Base-by-base conservation (phyloP, 371 early-diverging fungal species). In the Rhizopus arrhizus region DNA sequence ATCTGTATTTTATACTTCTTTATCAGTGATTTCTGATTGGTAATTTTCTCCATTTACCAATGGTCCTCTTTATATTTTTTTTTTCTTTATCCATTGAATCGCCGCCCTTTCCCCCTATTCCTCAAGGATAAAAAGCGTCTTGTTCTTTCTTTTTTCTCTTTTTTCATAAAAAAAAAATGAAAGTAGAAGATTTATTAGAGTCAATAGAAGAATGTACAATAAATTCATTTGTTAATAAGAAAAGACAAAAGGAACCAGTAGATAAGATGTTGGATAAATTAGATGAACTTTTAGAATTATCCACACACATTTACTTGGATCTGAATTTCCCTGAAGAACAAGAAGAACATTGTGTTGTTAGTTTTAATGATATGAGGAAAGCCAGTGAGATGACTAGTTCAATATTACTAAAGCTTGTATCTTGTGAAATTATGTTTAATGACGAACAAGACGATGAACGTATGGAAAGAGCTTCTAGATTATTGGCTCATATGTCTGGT, bases 401-500 rank as follows among this genome's bases (percentile, higher is more conserved):
- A 9, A 16, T 70, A 13, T 48, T 77, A 42, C 47, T 74, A 10
- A 72, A 65, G 48, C 48, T 74, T 13, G 72, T 77, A 31, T 69
- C 78, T 4, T 55, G 64, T 1, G 68, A 70, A 38, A 47, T 68
- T 2, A 34, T 61, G 3, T 53, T 62, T 46, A 52, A 55, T 13
- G 74, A 74, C 45, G 72, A 70, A 51, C 29, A 59, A 38, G 70
- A 67, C 36, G 72, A 72, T 38, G 72, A 70, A 3, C 65, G 72
- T 16, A 70, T 69, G 42, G 74, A 80, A 29, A 65, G 66, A 36
- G 73, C 75, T 13, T 75, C 75, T 33, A 53, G 66, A 50, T 55
- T 77, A 5, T 40, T 77, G 43, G 75, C 80, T 15, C 80, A 80
- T 60, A 62, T 80, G 52, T 74, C 80, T 46, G 80, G 80, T 13